Percentiles rank a stretch among this genome's conserved stretches.
These are phyloP conservation scores for bread wheat (Triticum aestivum) DNA, from an alignment of 176 grass and related monocot species.

Conservation along the genomic window IWGSC_CS_RefSeq_v2.1 NC_057813.1:428481729-428482228, in stretches of 20 bases:
- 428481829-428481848: constrained; percentile 76
- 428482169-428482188: constrained; percentile 78
- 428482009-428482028: constrained; percentile 97
- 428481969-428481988: constrained; percentile 72
- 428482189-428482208: constrained; percentile 60
- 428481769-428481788: constrained; percentile 90
- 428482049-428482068: not conserved
- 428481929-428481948: constrained; percentile 94
- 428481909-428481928: constrained; percentile 26
- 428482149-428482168: constrained; percentile 30
- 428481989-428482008: constrained; percentile 83
- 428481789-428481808: constrained; percentile 98
- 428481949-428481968: constrained; percentile 99
- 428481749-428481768: constrained; percentile 92
- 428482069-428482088: constrained; percentile 6
- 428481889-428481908: not conserved
- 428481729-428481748: constrained; percentile 88
- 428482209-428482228: not conserved
- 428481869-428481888: not conserved
- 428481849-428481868: constrained; percentile 18
- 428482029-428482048: constrained; percentile 56
- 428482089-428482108: not conserved
- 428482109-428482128: constrained; percentile 53
- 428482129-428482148: constrained; percentile 80
- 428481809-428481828: constrained; percentile 88